Conservation (phyloP, 202 grass and related monocot genomes). For the Digitaria exilis region DNA sequence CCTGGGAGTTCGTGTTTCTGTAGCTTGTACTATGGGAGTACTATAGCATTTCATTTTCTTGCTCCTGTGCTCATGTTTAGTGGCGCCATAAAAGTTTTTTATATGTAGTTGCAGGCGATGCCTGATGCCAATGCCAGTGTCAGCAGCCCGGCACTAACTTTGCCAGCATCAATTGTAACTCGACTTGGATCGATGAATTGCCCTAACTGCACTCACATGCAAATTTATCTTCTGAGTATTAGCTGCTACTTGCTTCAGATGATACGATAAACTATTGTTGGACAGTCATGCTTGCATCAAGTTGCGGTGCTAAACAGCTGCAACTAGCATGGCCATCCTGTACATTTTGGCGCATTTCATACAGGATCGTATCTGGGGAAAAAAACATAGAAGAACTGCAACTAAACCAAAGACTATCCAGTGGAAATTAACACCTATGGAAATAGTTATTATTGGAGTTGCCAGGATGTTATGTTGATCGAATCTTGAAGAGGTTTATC, state of each 20-base stretch:
- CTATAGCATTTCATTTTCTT: neutral
- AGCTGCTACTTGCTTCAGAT: conserved; percentile 10
- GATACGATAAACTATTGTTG: conserved; percentile 11
- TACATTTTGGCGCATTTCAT: conserved; percentile 33
- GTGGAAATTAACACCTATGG: conserved; percentile 21
- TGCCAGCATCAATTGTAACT: conserved; percentile 30
- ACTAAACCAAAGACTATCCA: conserved; percentile 14
- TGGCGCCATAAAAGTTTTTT: neutral
- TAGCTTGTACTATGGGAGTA: neutral
- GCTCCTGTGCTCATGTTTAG: neutral
- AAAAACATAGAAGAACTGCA: conserved; percentile 5
- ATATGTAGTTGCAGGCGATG: neutral
- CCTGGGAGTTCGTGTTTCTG: conserved; percentile 1
- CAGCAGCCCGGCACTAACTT: neutral
- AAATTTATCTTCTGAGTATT: conserved; percentile 14
- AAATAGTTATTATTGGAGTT: conserved; percentile 13
- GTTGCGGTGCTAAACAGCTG: conserved; percentile 20
- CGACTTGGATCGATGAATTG: conserved; percentile 31
- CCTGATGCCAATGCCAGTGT: neutral
- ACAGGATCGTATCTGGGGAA: neutral
- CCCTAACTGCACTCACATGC: conserved; percentile 28
- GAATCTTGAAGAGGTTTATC: conserved; percentile 10
- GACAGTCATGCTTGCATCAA: conserved; percentile 38
- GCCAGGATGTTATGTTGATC: conserved; percentile 1
- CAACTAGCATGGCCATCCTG: conserved; percentile 8